These are phyloP conservation scores for Millerozyma acaciae DNA, from an alignment of 805 yeast genomes.

Conservation along the genomic window DNA sequence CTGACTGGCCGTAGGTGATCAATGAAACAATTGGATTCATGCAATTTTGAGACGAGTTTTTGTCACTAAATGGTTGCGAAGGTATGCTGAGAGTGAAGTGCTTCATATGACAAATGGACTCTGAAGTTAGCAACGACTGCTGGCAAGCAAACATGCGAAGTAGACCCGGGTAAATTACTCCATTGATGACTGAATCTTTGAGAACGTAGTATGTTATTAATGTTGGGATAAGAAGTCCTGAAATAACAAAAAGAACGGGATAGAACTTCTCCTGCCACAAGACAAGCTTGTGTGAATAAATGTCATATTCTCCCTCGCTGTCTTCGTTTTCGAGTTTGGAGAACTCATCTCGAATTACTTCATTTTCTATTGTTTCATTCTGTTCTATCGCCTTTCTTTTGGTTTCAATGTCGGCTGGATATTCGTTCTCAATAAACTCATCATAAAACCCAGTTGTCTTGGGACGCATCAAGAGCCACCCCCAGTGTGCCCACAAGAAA, in stretches of 20 bases:
- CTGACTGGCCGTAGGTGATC: constrained; percentile 85
- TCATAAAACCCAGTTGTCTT: constrained; percentile 27
- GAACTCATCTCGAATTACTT: constrained; percentile 8
- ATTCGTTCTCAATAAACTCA: constrained; percentile 35
- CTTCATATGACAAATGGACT: constrained; percentile 73
- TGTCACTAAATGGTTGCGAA: constrained; percentile 43
- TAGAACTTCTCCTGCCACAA: constrained; percentile 34
- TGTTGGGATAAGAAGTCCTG: constrained; percentile 30
- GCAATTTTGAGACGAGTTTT: constrained; percentile 71
- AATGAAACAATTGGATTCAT: constrained; percentile 51
- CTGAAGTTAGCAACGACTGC: constrained; percentile 73
- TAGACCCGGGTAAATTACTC: constrained; percentile 68
- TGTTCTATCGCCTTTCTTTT: constrained; percentile 6
- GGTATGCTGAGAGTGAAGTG: constrained; percentile 67
- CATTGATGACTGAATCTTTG: constrained; percentile 27
- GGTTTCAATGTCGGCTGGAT: constrained; percentile 15
- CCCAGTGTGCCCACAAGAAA: constrained; percentile 76
- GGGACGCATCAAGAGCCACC: constrained; percentile 77
- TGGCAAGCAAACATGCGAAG: constrained; percentile 69
- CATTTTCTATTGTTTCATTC: constrained; percentile 26
- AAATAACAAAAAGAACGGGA: constrained; percentile 22
- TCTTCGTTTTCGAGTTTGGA: constrained; percentile 7
- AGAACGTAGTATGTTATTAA: constrained; percentile 21
- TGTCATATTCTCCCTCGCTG: constrained; percentile 13
- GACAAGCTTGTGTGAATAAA: constrained; percentile 19